phyloP scores from a whole-genome alignment of 768 basidiomycete genomes.

The Mycena maculata region DNA sequence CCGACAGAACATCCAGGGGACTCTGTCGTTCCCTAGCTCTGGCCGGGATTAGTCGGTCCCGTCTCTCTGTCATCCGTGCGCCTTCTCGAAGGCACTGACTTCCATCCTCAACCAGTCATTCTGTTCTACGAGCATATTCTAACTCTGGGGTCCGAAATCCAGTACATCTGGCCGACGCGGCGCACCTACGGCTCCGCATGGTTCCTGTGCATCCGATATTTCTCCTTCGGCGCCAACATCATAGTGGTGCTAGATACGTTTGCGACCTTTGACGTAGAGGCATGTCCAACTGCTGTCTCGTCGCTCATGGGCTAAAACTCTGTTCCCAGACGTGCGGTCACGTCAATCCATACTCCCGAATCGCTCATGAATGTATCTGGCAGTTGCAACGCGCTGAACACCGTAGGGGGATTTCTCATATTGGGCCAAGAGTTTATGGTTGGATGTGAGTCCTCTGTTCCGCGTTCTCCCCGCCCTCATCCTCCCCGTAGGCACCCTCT shows the following conservation, averaged over 20 bases:
- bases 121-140: constrained; percentile 14
- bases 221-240: constrained; percentile 7
- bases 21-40: no score
- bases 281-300: background rate
- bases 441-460: background rate
- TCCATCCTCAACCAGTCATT: background rate
- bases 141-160: constrained; percentile 2
- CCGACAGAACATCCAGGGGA: no score
- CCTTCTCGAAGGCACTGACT: no score
- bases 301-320: background rate
- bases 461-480: background rate
- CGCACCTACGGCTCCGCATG: background rate
- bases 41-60: no score
- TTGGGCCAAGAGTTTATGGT: constrained; percentile 4
- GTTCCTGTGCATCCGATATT: constrained; percentile 9
- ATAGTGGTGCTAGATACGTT: constrained; percentile 9
- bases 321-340: background rate
- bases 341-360: background rate
- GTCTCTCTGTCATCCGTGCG: no score
- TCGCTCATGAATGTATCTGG: background rate
- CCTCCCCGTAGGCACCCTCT: background rate
- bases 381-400: background rate
- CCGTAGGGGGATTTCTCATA: background rate
- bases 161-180: constrained; percentile 1
- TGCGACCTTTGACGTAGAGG: background rate